Conservation (phyloP, 2,329 filamentous ascomycete genomes). For the Xylariaceae sp. region DNA sequence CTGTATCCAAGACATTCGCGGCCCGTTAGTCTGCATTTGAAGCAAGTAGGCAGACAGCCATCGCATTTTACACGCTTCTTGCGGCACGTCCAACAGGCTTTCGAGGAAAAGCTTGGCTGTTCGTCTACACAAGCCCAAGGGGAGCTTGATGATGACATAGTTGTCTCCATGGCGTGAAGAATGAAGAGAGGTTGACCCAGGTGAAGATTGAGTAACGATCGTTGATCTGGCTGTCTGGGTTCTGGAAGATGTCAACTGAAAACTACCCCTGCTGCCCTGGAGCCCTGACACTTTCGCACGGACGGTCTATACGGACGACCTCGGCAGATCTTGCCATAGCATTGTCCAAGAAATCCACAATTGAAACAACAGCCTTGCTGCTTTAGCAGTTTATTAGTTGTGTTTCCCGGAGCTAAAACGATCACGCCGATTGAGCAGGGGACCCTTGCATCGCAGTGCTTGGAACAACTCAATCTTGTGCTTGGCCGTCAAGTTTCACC, state of each 20-base stretch:
- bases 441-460: too few relatives aligned
- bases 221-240: neutral
- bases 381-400: too few relatives aligned
- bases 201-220: neutral
- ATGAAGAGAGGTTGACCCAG: too few relatives aligned
- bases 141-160: neutral
- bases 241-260: neutral
- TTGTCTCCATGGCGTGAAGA: too few relatives aligned
- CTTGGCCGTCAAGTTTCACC: too few relatives aligned
- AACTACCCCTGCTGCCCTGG: neutral
- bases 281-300: neutral
- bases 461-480: too few relatives aligned
- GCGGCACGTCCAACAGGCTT: constrained; percentile 7
- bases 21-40: constrained; percentile 3
- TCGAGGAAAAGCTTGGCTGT: constrained; percentile 2
- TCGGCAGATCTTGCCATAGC: too few relatives aligned
- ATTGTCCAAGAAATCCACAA: too few relatives aligned
- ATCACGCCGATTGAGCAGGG: too few relatives aligned
- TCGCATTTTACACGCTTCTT: constrained; percentile 10
- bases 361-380: too few relatives aligned
- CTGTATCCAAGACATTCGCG: constrained; percentile 6
- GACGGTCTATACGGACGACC: neutral
- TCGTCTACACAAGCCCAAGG: neutral
- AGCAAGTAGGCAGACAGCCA: constrained; percentile 8
- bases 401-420: too few relatives aligned